These are phyloP conservation scores for Gonapodya prolifera DNA, from an alignment of 192 early-diverging fungal species.

Conservation along the genomic window DNA sequence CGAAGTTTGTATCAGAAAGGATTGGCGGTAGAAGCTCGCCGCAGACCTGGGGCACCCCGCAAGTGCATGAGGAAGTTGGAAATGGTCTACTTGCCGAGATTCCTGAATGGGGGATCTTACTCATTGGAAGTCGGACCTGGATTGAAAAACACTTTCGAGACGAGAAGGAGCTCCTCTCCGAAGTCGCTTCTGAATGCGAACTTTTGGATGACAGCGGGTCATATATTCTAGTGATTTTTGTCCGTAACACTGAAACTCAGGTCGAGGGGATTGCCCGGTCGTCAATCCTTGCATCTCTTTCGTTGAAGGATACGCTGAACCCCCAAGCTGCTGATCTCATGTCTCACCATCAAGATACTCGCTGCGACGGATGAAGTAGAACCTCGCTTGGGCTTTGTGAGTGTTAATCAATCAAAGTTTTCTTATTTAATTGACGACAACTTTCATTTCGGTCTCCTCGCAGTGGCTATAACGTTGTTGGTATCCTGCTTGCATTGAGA, in stretches of 20 bases:
- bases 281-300: slow-evolving; percentile 39
- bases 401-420: no score
- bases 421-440: no score
- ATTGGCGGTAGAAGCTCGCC: background rate
- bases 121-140: background rate
- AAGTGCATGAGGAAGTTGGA: background rate
- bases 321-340: slow-evolving; percentile 43
- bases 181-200: background rate
- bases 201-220: background rate
- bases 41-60: background rate
- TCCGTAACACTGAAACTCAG: background rate
- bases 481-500: slow-evolving; percentile 84
- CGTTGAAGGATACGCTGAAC: slow-evolving; percentile 48
- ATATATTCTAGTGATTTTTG: background rate
- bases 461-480: slow-evolving; percentile 69
- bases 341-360: slow-evolving; percentile 17
- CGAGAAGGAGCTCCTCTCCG: background rate
- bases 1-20: background rate
- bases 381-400: background rate
- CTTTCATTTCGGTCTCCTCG: background rate
- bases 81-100: background rate
- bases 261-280: background rate
- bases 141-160: background rate
- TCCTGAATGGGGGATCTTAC: background rate
- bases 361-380: background rate